Base-by-base conservation (phyloP, 1,139 yeast species). In the Blastobotrys indianensis region DNA sequence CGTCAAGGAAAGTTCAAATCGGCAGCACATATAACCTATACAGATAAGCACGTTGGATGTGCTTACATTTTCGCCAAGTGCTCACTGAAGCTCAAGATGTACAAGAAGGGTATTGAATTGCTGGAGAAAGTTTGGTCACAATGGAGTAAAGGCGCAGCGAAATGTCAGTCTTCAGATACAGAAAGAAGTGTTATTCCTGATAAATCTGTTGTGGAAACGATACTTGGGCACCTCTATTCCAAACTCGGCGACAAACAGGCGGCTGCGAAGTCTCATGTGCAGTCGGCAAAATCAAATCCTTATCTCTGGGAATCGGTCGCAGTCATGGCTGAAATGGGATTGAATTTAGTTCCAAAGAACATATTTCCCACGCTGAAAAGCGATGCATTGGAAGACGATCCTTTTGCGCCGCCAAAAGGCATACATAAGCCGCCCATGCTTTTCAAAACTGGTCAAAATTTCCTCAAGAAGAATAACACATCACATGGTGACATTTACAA, bases 241-340 rank as follows among this genome's bases (percentile, higher is more conserved):
- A 74, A 74, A 8, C 63, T 73, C 9, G 84, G 82, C 12, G 87
- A 84, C 59, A 62, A 70, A 7, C 77, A 80, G 52, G 78, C 80
- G 50, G 81, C 94, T 46, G 76, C 84, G 0, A 68, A 81, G 43
- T 76, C 79, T 56, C 85, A 82, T 63, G 75, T 85, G 0, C 77
- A 75, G 53, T 85, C 94, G 0, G 69, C 87, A 47, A 77, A 78
- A 50, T 65, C 74, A 49, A 85, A 92, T 61, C 95, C 94, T 23
- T 86, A 74, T 61, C 74, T 87, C 43, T 88, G 94, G 76, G 97
- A 87, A 59, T 90, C 97, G 0, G 79, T 85, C 52, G 87, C 84
- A 55, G 81, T 82, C 37, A 68, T 92, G 41, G 81, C 92, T 58
- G 75, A 75, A 49, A 69, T 85, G 42, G 66, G 67, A 8, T 57